Percentiles rank a stretch among this genome's conserved stretches.
Evolutionary conservation across 2,329 filamentous ascomycete genomes (phyloP).

Genomic region (Phyllosticta ampelicida): DNA sequence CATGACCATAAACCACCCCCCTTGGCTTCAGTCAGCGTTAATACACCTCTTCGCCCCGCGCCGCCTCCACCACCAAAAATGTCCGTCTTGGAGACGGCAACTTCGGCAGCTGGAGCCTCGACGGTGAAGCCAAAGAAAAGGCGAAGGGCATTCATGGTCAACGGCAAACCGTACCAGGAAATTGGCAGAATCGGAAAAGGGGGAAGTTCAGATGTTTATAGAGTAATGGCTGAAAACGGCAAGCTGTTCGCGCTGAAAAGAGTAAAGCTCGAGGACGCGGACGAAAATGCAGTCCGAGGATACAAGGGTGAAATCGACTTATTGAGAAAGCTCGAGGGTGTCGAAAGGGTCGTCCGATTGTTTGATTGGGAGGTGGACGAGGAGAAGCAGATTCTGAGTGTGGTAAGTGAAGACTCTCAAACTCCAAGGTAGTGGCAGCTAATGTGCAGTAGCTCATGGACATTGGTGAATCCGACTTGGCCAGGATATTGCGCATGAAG

Average conservation of each 20-base stretch:
- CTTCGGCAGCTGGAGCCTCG: conserved; percentile 68
- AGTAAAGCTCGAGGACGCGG: conserved; percentile 81
- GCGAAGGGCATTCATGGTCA: conserved; percentile 74
- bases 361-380: conserved; percentile 92
- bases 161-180: conserved; percentile 81
- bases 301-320: conserved; percentile 96
- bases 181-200: conserved; percentile 86
- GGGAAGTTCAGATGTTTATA: conserved; percentile 88
- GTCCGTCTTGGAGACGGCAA: conserved; percentile 88
- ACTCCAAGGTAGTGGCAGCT: neutral
- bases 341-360: conserved; percentile 81
- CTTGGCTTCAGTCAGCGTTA: conserved; percentile 46
- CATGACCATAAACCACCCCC: conserved; percentile 32
- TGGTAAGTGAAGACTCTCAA: conserved; percentile 47
- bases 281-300: conserved; percentile 70
- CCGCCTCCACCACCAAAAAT: conserved; percentile 78
- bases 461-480: conserved; percentile 87
- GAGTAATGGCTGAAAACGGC: conserved; percentile 93
- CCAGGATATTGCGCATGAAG: conserved; percentile 69
- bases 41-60: conserved; percentile 68
- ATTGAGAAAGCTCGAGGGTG: conserved; percentile 66
- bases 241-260: conserved; percentile 91
- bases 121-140: conserved; percentile 68
- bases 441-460: conserved; percentile 66
- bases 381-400: conserved; percentile 75